Conservation (phyloP, 2,329 filamentous ascomycete species). For the Aspergillus sp. region DNA sequence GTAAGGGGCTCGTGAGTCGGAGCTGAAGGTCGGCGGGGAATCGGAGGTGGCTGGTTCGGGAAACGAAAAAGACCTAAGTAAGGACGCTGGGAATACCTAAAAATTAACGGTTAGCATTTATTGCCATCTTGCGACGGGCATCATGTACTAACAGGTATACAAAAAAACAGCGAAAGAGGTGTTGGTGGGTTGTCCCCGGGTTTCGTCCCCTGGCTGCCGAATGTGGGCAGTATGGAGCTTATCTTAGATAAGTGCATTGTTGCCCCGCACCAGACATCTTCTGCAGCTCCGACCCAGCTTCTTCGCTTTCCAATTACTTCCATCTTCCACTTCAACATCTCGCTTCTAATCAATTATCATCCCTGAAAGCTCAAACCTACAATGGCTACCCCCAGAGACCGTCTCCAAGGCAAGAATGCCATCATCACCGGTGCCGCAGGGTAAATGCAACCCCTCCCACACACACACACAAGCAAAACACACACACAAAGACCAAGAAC, state of each 20-base stretch:
- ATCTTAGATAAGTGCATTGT: slow-evolving; percentile 4
- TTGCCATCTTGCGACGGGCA: background rate
- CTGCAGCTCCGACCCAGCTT: background rate
- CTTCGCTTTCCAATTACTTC: background rate
- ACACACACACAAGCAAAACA: background rate
- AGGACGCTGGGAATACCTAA: background rate
- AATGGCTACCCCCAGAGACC: slow-evolving; percentile 17
- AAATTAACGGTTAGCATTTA: background rate
- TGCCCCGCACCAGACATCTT: slow-evolving; percentile 1
- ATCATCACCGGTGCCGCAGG: slow-evolving; percentile 23
- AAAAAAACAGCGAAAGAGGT: background rate
- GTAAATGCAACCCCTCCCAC: slow-evolving; percentile 4
- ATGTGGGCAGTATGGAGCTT: background rate
- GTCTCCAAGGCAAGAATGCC: slow-evolving; percentile 23
- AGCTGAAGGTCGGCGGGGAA: background rate
- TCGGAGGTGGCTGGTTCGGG: background rate
- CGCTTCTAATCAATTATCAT: too few species aligned
- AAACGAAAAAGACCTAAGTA: background rate
- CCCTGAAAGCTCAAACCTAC: background rate
- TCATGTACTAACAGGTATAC: background rate
- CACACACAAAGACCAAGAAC: background rate
- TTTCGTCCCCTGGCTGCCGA: background rate
- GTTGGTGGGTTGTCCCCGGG: background rate
- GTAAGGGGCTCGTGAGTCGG: background rate
- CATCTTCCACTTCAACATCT: background rate